Evolutionary conservation across 164 flowering plant genomes (phyloP).

Genomic region (Berberis thunbergii): DNA sequence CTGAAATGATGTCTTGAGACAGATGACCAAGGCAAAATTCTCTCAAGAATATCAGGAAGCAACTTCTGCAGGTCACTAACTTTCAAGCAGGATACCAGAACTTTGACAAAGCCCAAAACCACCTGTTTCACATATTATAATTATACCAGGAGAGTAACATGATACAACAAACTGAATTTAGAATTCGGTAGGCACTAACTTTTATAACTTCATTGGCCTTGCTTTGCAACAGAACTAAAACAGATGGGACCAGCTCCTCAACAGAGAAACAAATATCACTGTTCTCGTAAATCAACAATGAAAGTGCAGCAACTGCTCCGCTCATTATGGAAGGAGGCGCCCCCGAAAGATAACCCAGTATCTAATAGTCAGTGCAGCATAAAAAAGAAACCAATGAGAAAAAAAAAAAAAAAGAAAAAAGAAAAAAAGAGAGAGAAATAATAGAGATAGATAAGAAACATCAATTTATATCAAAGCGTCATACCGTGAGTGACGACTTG

Average conservation of each 20-base stretch:
- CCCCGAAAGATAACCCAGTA: slow-evolving; percentile 81
- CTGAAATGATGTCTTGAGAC: slow-evolving; percentile 81
- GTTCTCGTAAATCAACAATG: slow-evolving; percentile 63
- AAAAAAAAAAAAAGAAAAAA: background rate
- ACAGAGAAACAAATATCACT: slow-evolving; percentile 39
- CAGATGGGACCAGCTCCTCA: slow-evolving; percentile 65
- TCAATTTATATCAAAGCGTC: background rate
- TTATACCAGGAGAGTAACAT: background rate
- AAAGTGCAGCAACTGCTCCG: slow-evolving; percentile 87
- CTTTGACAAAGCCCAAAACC: slow-evolving; percentile 84
- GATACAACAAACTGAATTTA: background rate
- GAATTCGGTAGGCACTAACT: slow-evolving; percentile 29
- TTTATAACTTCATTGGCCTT: slow-evolving; percentile 70
- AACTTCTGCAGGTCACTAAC: slow-evolving; percentile 53
- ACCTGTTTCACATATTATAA: slow-evolving; percentile 37
- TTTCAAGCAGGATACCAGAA: slow-evolving; percentile 63
- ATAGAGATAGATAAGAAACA: background rate
- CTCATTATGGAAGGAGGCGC: slow-evolving; percentile 82
- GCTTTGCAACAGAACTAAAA: slow-evolving; percentile 53
- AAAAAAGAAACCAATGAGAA: background rate
- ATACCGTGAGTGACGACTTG: background rate
- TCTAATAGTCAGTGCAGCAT: slow-evolving; percentile 22
- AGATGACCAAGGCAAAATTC: slow-evolving; percentile 77
- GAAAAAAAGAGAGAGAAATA: background rate
- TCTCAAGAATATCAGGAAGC: slow-evolving; percentile 43